phyloP scores from a whole-genome alignment of 345 rosid genomes.

The Rhodomyrtus tomentosa region DNA sequence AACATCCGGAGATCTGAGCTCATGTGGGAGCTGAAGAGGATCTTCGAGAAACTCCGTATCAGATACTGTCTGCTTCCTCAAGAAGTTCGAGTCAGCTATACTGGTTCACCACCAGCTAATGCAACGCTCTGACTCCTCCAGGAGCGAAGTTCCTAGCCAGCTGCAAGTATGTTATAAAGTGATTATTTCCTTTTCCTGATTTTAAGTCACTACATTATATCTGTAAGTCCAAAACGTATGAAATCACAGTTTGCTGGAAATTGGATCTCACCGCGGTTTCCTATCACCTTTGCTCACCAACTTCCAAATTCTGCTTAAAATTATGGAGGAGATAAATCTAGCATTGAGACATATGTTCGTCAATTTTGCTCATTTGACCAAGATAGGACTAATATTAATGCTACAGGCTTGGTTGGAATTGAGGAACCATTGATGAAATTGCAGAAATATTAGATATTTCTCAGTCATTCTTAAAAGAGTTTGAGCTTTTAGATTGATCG shows the following conservation, averaged over 20 bases:
- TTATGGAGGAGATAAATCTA: not conserved
- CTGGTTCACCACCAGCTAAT: not conserved
- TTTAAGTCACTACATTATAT: not conserved
- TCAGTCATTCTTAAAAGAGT: not conserved
- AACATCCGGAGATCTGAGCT: conserved; percentile 47
- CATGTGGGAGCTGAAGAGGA: conserved; percentile 39
- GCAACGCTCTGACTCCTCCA: not conserved
- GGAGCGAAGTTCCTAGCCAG: not conserved
- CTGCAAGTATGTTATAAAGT: not conserved
- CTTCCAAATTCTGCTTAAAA: not conserved
- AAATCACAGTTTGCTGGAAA: not conserved
- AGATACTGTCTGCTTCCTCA: conserved; percentile 57
- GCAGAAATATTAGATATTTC: not conserved
- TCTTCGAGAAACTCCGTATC: conserved; percentile 46
- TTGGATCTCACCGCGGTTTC: not conserved
- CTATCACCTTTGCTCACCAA: not conserved
- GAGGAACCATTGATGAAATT: not conserved
- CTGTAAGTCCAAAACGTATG: not conserved
- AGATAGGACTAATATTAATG: not conserved
- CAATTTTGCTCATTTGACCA: not conserved
- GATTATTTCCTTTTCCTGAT: not conserved
- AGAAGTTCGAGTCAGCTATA: conserved; percentile 31
- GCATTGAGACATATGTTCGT: not conserved
- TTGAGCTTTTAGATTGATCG: not conserved
- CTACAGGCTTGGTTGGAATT: not conserved